Conservation (phyloP, 2,329 filamentous ascomycete genomes). For the Neocatenulostroma microsporum region DNA sequence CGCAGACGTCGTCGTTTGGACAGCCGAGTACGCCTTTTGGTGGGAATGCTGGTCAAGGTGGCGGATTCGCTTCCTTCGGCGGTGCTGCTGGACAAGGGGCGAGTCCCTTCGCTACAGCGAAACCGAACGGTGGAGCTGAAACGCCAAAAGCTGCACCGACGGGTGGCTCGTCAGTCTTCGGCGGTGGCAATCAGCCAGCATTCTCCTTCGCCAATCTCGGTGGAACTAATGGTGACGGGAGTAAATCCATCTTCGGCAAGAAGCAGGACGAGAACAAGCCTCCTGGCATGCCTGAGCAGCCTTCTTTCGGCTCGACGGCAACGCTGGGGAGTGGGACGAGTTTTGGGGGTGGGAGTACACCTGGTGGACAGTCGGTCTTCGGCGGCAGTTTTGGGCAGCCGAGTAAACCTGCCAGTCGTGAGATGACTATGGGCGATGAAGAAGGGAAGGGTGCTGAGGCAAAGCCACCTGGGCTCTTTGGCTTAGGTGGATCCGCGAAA, state of each 20-base stretch:
- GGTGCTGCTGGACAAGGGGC: too few species aligned
- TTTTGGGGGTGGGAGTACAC: slow-evolving; percentile 19
- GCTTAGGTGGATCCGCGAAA: slow-evolving; percentile 2
- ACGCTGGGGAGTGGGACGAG: slow-evolving; percentile 13
- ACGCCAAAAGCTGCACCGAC: neutral
- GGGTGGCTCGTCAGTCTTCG: neutral
- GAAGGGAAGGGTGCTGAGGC: neutral
- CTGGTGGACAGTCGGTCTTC: slow-evolving; percentile 14
- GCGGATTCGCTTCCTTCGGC: neutral
- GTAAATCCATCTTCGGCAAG: neutral
- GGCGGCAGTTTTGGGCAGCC: slow-evolving; percentile 18
- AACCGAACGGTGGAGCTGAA: neutral
- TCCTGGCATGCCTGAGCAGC: slow-evolving; percentile 7
- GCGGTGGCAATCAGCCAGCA: slow-evolving; percentile 4
- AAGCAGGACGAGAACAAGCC: slow-evolving; percentile 7
- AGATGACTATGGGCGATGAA: slow-evolving; percentile 5
- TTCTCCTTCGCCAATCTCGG: slow-evolving; percentile 11
- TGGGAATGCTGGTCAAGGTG: slow-evolving; percentile 10
- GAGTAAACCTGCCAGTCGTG: slow-evolving; percentile 8
- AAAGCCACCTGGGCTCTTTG: neutral
- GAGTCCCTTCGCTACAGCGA: too few species aligned
- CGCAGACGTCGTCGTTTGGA: slow-evolving; percentile 5
- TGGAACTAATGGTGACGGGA: too few species aligned
- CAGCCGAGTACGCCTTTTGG: slow-evolving; percentile 13
- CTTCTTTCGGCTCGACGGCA: slow-evolving; percentile 20